phyloP scores from a whole-genome alignment of 2,329 filamentous ascomycete species.

The Gliomastix tumulicola region DNA sequence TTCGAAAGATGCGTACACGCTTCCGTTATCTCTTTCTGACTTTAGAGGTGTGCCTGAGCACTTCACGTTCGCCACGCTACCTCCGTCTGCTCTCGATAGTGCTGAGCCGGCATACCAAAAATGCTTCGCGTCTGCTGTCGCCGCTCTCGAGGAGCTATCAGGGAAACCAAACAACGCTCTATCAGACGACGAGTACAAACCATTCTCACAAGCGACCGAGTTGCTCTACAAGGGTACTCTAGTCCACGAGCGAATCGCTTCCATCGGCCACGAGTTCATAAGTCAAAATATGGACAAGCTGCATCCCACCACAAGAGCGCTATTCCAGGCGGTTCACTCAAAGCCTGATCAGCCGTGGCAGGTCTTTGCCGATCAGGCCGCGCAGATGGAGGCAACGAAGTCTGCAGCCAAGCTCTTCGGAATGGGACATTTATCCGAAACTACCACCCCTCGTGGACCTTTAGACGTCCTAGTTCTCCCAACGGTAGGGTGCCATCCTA shows the following conservation, averaged over 20 bases:
- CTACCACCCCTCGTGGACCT: no score
- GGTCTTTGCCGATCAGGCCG: constrained; percentile 38
- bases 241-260: constrained; percentile 44
- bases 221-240: constrained; percentile 47
- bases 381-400: constrained; percentile 23
- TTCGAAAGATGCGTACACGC: constrained; percentile 40
- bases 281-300: constrained; percentile 21
- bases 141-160: constrained; percentile 30
- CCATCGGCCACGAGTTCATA: constrained; percentile 24
- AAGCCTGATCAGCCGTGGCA: constrained; percentile 22
- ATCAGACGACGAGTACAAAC: constrained; percentile 31
- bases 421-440: background rate
- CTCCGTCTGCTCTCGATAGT: constrained; percentile 21
- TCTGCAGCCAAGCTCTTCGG: constrained; percentile 32
- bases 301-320: constrained; percentile 33
- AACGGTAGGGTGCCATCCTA: constrained; percentile 40
- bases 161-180: constrained; percentile 11
- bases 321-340: constrained; percentile 32
- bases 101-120: constrained; percentile 29
- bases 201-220: constrained; percentile 39
- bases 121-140: constrained; percentile 21
- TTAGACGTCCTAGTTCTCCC: constrained; percentile 45
- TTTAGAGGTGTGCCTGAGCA: constrained; percentile 1
- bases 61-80: constrained; percentile 43
- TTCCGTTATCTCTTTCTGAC: constrained; percentile 31